A percentile compares a stretch with the other conserved stretches of the same genome.
phyloP scores from a whole-genome alignment of 2,329 filamentous ascomycete species.

The Parasarocladium wereldwijsianum region DNA sequence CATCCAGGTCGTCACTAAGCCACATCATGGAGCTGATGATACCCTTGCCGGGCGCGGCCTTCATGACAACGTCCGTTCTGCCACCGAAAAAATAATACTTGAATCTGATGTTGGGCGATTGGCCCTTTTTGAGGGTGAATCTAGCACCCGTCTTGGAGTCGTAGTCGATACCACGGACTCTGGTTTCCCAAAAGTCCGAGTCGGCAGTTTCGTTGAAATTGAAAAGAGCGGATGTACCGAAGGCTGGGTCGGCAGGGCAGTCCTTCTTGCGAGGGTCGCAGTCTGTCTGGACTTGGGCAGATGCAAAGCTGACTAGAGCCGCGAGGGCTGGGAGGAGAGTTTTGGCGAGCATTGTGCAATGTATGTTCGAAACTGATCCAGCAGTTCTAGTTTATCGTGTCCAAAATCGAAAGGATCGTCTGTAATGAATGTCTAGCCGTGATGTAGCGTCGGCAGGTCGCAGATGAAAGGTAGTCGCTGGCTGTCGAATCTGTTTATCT shows the following conservation, averaged over 20 bases:
- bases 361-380: no score
- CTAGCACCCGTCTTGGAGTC: slow-evolving; percentile 46
- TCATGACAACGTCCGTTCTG: slow-evolving; percentile 62
- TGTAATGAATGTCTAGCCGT: no score
- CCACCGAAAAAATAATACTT: slow-evolving; percentile 82
- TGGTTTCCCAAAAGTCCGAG: slow-evolving; percentile 51
- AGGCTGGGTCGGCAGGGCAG: slow-evolving; percentile 58
- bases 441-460: no score
- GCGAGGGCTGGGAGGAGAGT: slow-evolving; percentile 16
- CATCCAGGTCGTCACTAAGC: slow-evolving; percentile 71
- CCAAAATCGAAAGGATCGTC: slow-evolving; percentile 6
- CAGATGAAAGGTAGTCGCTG: no score
- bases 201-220: slow-evolving; percentile 49
- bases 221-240: slow-evolving; percentile 49
- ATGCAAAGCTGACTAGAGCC: slow-evolving; percentile 27
- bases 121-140: slow-evolving; percentile 59
- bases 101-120: slow-evolving; percentile 66
- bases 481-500: no score
- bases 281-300: slow-evolving; percentile 60
- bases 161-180: slow-evolving; percentile 50
- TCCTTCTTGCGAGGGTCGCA: slow-evolving; percentile 60
- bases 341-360: slow-evolving; percentile 13
- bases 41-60: slow-evolving; percentile 58
- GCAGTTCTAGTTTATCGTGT: no score
- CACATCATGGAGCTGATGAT: slow-evolving; percentile 75